Percentiles rank a stretch among this genome's conserved stretches.
Evolutionary conservation across 208 protist species (phyloP).

Genomic region (Leishmania guyanensis): DNA sequence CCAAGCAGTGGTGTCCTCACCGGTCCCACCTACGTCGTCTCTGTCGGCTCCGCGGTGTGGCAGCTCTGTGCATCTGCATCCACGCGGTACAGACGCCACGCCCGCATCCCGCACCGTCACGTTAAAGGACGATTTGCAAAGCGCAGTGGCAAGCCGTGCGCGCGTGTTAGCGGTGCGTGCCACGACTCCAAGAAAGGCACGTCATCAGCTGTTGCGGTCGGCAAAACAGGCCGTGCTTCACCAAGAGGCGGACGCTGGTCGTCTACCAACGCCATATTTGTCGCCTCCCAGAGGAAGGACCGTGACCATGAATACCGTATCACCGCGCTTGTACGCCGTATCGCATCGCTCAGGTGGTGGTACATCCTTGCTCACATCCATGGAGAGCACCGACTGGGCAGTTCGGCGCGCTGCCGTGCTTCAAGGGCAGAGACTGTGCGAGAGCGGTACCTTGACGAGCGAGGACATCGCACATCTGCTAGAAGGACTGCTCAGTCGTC

Average conservation of each 20-base stretch:
- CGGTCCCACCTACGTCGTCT: background rate
- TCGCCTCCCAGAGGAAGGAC: background rate
- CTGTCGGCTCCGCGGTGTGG: too few relatives aligned
- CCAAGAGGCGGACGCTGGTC: background rate
- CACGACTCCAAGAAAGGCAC: background rate
- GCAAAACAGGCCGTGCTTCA: background rate
- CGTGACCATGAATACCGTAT: background rate
- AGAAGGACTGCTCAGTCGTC: conserved; percentile 22
- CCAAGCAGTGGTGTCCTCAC: conserved; percentile 8
- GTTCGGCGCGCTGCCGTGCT: conserved; percentile 18
- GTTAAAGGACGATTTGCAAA: conserved; percentile 40
- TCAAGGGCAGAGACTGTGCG: conserved; percentile 6
- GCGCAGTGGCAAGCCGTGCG: conserved; percentile 29
- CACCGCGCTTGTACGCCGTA: background rate
- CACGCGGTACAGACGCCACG: background rate
- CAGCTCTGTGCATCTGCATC: background rate
- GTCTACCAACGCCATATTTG: background rate
- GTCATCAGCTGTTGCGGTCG: conserved; percentile 17
- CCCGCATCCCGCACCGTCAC: conserved; percentile 20
- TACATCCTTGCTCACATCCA: conserved; percentile 11
- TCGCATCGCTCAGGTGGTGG: background rate
- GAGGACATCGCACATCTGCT: conserved; percentile 8
- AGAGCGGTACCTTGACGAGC: conserved; percentile 1
- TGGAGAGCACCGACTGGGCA: conserved; percentile 49
- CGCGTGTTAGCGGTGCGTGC: background rate